phyloP scores from a whole-genome alignment of 129 eudicot genomes.

The Chrysanthemum makinoi region DNA sequence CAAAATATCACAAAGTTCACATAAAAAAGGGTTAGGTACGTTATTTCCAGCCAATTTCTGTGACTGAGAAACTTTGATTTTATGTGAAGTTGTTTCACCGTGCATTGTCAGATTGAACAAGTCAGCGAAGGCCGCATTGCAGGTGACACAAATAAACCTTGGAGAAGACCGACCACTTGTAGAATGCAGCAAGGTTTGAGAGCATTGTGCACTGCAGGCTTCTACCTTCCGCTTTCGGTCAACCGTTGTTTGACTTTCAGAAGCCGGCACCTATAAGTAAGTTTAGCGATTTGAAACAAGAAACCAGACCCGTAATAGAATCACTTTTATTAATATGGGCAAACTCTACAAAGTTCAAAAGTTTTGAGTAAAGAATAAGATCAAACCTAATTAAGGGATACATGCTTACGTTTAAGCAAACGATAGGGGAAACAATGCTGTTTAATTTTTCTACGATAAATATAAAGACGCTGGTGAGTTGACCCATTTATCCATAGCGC shows the following conservation, averaged over 20 bases:
- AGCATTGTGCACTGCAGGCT: constrained; percentile 21
- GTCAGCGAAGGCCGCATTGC: constrained; percentile 31
- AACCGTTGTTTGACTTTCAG: constrained; percentile 20
- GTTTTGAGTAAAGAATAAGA: not conserved
- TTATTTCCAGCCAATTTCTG: not conserved
- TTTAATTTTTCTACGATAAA: too few relatives aligned
- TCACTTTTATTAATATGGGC: not conserved
- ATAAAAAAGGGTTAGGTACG: constrained; percentile 27
- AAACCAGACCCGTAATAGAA: not conserved
- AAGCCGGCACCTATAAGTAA: constrained; percentile 19
- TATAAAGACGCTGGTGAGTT: too few relatives aligned
- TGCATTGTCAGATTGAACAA: constrained; percentile 34
- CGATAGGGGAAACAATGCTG: too few relatives aligned
- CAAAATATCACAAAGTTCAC: constrained; percentile 35
- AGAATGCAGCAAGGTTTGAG: not conserved
- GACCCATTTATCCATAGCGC: too few relatives aligned
- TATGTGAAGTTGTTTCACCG: constrained; percentile 31
- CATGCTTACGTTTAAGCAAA: not conserved
- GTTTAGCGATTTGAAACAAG: constrained; percentile 10
- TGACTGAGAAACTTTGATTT: constrained; percentile 12
- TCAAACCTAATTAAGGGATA: not conserved
- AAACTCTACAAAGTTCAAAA: not conserved
- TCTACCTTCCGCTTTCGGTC: constrained; percentile 31
- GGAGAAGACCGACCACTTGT: constrained; percentile 5
- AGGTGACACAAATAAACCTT: constrained; percentile 34